phyloP scores from a whole-genome alignment of 2,329 filamentous ascomycete species.

The Claviceps pazoutovae region DNA sequence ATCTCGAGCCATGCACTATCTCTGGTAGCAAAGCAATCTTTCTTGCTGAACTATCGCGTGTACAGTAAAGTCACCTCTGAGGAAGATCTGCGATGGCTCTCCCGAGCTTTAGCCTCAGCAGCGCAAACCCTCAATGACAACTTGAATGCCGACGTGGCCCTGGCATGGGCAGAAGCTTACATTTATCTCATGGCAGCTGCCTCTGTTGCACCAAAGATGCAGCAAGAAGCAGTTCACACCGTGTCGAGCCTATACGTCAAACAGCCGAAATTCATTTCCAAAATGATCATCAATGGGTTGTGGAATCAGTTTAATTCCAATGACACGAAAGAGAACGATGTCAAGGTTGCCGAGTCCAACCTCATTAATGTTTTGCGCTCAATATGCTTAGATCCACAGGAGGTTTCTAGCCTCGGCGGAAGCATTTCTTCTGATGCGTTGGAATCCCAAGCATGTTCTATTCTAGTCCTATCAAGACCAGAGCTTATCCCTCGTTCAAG shows the following conservation, averaged over 20 bases:
- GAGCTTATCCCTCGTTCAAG: conserved; percentile 63
- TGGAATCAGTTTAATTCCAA: conserved; percentile 65
- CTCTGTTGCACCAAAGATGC: conserved; percentile 44
- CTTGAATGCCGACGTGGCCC: conserved; percentile 33
- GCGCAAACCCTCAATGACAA: conserved; percentile 39
- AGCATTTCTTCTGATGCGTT: conserved; percentile 35
- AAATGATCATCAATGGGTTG: conserved; percentile 54
- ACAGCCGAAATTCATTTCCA: conserved; percentile 42
- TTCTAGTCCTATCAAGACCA: conserved; percentile 65
- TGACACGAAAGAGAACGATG: conserved; percentile 64
- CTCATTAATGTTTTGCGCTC: conserved; percentile 48
- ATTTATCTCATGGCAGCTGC: conserved; percentile 63
- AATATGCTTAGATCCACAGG: conserved; percentile 47
- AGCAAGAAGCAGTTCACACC: conserved; percentile 45
- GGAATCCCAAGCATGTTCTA: conserved; percentile 57
- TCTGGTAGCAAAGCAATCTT: conserved; percentile 69
- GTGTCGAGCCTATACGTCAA: conserved; percentile 53
- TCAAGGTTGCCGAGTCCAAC: conserved; percentile 50
- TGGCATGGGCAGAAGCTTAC: conserved; percentile 71
- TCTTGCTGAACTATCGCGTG: conserved; percentile 69
- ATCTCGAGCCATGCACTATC: conserved; percentile 52
- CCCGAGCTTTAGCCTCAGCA: conserved; percentile 52
- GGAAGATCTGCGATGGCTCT: conserved; percentile 68
- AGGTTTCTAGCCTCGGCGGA: conserved; percentile 28
- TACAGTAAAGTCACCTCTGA: conserved; percentile 65